These are phyloP conservation scores for Murraya koenigii DNA, from an alignment of 345 rosid genomes.

Conservation along the genomic window DNA sequence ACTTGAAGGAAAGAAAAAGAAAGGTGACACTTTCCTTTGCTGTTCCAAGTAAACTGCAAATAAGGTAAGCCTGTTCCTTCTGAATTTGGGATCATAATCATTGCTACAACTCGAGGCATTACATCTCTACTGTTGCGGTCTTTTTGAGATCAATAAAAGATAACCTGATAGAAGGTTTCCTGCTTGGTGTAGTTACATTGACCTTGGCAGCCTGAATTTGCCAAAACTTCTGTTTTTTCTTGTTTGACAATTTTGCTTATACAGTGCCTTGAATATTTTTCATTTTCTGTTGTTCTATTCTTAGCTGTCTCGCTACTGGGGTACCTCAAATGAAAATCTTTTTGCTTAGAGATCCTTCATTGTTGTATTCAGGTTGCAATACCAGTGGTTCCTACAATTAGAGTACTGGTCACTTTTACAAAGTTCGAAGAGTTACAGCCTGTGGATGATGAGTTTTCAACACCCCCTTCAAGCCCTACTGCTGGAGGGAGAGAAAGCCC, in stretches of 20 bases:
- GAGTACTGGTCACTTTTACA: conserved; percentile 82
- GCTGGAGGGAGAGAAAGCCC: conserved; percentile 65
- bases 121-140: not conserved
- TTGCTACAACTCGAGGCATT: not conserved
- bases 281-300: not conserved
- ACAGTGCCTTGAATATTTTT: not conserved
- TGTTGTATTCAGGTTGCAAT: conserved; percentile 76
- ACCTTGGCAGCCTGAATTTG: not conserved
- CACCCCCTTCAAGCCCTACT: conserved; percentile 89
- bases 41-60: too few species aligned
- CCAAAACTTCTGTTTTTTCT: not conserved
- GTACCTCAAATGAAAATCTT: not conserved
- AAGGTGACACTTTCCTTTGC: too few species aligned
- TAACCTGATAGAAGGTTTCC: not conserved
- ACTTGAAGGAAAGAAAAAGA: not conserved
- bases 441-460: conserved; percentile 77
- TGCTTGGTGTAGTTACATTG: not conserved
- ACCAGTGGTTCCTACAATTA: conserved; percentile 93
- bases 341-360: conserved; percentile 10
- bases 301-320: not conserved
- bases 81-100: not conserved
- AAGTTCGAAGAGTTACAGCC: conserved; percentile 90
- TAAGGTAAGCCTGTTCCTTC: not conserved
- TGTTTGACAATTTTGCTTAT: not conserved
- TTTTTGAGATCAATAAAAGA: not conserved